Evolutionary conservation across 1,284 basidiomycete genomes (phyloP), one percentile per base, ranked within the genome.

Genomic region (Coniferiporia sulphurascens): DNA sequence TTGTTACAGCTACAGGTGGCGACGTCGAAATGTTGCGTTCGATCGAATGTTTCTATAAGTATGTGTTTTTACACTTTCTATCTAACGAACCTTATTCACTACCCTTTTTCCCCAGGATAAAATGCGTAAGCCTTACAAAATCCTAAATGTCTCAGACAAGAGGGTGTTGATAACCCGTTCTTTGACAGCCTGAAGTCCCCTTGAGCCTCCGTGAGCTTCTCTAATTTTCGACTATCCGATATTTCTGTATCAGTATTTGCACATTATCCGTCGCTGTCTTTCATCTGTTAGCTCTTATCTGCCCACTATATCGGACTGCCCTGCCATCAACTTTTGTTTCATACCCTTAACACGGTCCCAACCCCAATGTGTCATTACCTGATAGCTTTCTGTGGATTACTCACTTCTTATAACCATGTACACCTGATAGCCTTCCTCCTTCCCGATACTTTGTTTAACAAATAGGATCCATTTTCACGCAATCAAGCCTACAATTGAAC

Each of bases 21-120:
- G 95, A 98, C 71, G 93, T 98, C 52, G 95, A 98, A 77, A 97
- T 97, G 95, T 78, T 98, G 65, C 85, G 95, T 69, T 94, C 91
- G 66, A 95, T 97, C 78, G 95, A 98, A 78, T 96, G 94, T 81
- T 94, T 93, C 75, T 95, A 95, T 81, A 92, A 94, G 83, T 95
- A 66, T 63, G 75, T 65, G 66, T 54, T 64, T 71, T 69, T 21
- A 45, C 48, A 36, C 61, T 57, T 51, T 50, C 35, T 48, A 45
- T 32, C 41, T 46, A 48, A 44, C 19, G 17, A n/a, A 41, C 58
- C 34, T 4, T 63, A 65, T 48, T 66, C 64, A 36, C 55, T 65
- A 27, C 35, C 12, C 17, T 61, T 48, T 43, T 17, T 56, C 52
- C 64, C 5, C 62, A 91, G 89, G 81, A 92, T 91, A 78, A 92